Conservation (phyloP, 108 stramenopile genomes). For the Chaetoceros muelleri region DNA sequence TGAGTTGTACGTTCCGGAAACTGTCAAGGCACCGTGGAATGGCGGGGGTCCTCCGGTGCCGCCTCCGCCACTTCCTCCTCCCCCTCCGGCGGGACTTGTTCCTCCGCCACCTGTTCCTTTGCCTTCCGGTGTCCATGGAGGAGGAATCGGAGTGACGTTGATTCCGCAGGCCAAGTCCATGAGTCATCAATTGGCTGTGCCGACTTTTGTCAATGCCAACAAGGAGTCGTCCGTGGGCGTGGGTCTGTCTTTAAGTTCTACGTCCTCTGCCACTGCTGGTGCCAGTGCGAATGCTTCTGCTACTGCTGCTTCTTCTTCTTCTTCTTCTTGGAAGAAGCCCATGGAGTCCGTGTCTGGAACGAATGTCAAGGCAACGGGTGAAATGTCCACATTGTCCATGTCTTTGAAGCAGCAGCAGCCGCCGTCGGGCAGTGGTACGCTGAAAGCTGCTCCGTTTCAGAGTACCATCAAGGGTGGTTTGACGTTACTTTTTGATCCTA, state of each 20-base stretch:
- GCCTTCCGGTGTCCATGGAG: slow-evolving; percentile 30
- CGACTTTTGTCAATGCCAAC: background rate
- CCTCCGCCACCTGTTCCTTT: slow-evolving; percentile 21
- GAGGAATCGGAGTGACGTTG: slow-evolving; percentile 21
- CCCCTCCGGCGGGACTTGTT: slow-evolving; percentile 14
- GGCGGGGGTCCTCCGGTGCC: slow-evolving; percentile 5
- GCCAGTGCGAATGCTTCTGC: slow-evolving; percentile 2
- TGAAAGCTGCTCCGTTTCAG: background rate
- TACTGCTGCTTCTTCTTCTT: slow-evolving; percentile 9
- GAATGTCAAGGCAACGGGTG: background rate
- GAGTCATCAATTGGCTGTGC: slow-evolving; percentile 32
- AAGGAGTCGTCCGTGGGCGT: background rate
- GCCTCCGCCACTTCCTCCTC: slow-evolving; percentile 31
- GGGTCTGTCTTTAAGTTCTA: too few species aligned
- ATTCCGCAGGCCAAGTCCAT: slow-evolving; percentile 67
- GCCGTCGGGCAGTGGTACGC: background rate
- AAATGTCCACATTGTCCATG: background rate
- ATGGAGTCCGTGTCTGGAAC: slow-evolving; percentile 4
- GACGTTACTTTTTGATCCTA: slow-evolving; percentile 29
- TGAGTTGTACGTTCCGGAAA: slow-evolving; percentile 32
- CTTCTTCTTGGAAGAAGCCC: slow-evolving; percentile 6
- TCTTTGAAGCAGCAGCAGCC: background rate
- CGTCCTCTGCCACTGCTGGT: background rate
- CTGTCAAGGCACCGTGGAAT: slow-evolving; percentile 20
- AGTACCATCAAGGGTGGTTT: slow-evolving; percentile 47